Evolutionary conservation across 78 protist species (phyloP), one percentile per base, ranked within the genome.

Genomic region (Creolimax fragrantissima): DNA sequence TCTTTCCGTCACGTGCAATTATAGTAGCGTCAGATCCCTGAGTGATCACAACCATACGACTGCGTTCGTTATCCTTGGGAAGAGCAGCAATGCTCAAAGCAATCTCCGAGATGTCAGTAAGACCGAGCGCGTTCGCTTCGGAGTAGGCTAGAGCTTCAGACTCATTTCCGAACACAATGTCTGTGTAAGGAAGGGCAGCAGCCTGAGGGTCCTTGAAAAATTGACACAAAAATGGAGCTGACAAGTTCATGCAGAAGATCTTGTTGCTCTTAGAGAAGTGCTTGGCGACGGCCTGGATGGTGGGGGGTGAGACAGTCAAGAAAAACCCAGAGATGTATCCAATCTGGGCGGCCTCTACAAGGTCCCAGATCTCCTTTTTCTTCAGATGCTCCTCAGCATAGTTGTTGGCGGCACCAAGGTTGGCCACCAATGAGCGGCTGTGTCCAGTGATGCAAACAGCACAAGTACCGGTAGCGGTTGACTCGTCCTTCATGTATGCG

Each of bases 351-450:
- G 39, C 41, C 32, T 94, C 44, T 84, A 98, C 90, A 42, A 92
- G 58, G 11, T 32, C 66, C 92, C 91, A 42, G 93, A 93, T 95
- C n/a, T 67, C 96, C 83, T n/a, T 45, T 24, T 3, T 2, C 90
- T 32, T 5, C 45, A 93, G 42, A 44, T 89, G 92, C 6, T 39
- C 3, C 17, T 42, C 45, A 47, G 92, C 94, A 96, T 95, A 97
- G 84, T 95, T 81, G 95, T 97, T 95, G 67, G 99, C 99, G 11
- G 99, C 99, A 47, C 96, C 97, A 81, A 98, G 93, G 91, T 96
- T 85, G 42, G 99, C 96, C 2, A 96, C 94, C 41, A 97, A 90
- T 32, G 98, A 91, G 7, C 99, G 95, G 84, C 97, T 95, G 58
- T 89, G 90, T 44, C 91, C 95, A 39, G 90, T 86, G 90, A 86